phyloP scores from a whole-genome alignment of 371 early-diverging fungal species.

The Mortierella sp. region DNA sequence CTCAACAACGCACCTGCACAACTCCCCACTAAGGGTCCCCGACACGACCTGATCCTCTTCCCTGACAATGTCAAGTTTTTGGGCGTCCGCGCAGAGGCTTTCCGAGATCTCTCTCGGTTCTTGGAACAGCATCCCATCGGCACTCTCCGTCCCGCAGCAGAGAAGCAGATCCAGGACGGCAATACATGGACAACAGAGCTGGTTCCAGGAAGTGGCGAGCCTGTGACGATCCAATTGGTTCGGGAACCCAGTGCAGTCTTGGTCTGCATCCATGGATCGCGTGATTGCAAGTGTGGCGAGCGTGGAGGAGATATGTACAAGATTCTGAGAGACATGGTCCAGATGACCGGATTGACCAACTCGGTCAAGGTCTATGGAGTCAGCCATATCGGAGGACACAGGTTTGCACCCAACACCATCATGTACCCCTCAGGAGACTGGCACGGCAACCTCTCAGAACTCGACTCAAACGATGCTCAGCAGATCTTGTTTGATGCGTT shows the following conservation, averaged over 20 bases:
- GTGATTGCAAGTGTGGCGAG: constrained; percentile 54
- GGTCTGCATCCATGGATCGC: constrained; percentile 51
- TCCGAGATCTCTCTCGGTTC: constrained; percentile 40
- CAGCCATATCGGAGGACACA: constrained; percentile 57
- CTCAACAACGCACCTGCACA: background rate
- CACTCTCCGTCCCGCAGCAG: constrained; percentile 27
- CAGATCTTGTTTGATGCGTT: constrained; percentile 54
- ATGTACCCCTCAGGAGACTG: constrained; percentile 58
- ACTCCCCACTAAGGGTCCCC: constrained; percentile 34
- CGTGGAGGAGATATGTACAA: constrained; percentile 41
- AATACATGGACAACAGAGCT: constrained; percentile 22
- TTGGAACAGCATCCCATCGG: constrained; percentile 41
- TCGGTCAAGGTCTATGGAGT: constrained; percentile 53
- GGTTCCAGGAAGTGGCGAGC: constrained; percentile 47
- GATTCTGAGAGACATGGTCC: constrained; percentile 53
- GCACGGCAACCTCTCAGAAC: constrained; percentile 48
- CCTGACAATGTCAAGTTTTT: constrained; percentile 50
- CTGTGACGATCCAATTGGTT: constrained; percentile 28
- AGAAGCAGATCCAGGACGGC: constrained; percentile 13
- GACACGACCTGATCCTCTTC: constrained; percentile 48
- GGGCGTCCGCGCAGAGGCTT: constrained; percentile 38
- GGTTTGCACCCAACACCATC: constrained; percentile 55
- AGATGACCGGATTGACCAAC: constrained; percentile 33
- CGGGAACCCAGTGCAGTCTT: constrained; percentile 45
- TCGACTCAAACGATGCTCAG: constrained; percentile 44